phyloP scores from a whole-genome alignment of 2,329 filamentous ascomycete species.

The Cladosporium sp. region DNA sequence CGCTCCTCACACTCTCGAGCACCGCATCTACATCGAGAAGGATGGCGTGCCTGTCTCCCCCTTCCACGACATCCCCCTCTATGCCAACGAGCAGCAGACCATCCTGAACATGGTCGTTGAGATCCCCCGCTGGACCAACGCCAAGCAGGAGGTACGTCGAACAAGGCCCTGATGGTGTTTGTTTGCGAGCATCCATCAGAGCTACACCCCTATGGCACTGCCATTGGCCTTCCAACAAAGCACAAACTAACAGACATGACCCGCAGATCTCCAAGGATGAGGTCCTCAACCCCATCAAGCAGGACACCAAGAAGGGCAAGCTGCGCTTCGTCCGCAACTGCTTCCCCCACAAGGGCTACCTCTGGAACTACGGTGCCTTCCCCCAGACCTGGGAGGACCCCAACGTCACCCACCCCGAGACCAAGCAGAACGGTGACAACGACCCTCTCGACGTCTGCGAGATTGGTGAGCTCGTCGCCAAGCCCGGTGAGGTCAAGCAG shows the following conservation, averaged over 20 bases:
- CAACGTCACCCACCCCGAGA: slow-evolving; percentile 92
- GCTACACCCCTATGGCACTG: background rate
- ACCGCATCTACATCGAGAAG: slow-evolving; percentile 97
- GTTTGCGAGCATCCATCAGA: background rate
- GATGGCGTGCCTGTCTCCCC: slow-evolving; percentile 90
- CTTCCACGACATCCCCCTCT: slow-evolving; percentile 98
- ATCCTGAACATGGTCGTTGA: slow-evolving; percentile 99
- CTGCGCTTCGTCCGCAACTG: slow-evolving; percentile 99
- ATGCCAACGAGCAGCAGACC: slow-evolving; percentile 92
- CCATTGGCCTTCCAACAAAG: background rate
- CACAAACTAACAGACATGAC: background rate
- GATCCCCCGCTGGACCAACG: slow-evolving; percentile 99
- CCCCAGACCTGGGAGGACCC: slow-evolving; percentile 99
- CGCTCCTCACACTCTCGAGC: slow-evolving; percentile 87
- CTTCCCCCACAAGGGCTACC: slow-evolving; percentile 99
- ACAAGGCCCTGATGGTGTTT: background rate
- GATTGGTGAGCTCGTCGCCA: slow-evolving; percentile 96
- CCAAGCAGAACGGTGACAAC: slow-evolving; percentile 99
- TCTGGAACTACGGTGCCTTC: slow-evolving; percentile 99
- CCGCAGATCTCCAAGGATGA: slow-evolving; percentile 96
- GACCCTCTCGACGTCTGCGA: slow-evolving; percentile 99
- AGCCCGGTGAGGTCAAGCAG: slow-evolving; percentile 96
- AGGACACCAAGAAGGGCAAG: slow-evolving; percentile 99
- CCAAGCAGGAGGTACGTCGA: slow-evolving; percentile 89
- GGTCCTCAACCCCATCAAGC: slow-evolving; percentile 97